Base-by-base conservation (phyloP, 768 basidiomycete species). In the Hygrophoropsis aurantiaca region DNA sequence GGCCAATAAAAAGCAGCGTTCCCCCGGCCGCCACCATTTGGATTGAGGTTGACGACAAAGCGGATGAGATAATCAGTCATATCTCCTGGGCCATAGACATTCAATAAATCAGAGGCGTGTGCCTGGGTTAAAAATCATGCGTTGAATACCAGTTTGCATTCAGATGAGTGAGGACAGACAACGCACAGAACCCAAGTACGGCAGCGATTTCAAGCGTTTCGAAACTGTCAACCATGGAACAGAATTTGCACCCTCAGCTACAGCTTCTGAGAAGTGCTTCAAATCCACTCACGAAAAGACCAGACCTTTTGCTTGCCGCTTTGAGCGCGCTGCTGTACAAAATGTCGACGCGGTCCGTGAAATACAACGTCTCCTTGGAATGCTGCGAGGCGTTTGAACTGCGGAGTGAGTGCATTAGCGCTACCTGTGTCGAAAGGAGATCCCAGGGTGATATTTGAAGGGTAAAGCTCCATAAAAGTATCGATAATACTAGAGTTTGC, bases 351-450 rank as follows among this genome's bases (percentile, higher is more conserved):
- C 49, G 78, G 72, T 4, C 69, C 74, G 49, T 80, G 72, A 65
- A 81, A 76, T 11, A 75, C 66, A 34, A 67, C 64, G 51, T 81
- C 79, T 3, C 78, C 78, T 44, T 70, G 65, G 51, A 81, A 67
- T 0, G 78, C 68, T 5, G 79, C 68, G 6, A 78, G 53, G 2
- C 76, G 68, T 54, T 80, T 80, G 62, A 66, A 79, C 50, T 79
- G 68, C 0, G 75, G 71, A 11, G 74, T 69, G 5, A 74, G 45
- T 3, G 68, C 67, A 46, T 81, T 79, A 11, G 67, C 41, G 26
- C 53, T 34, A 0, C 74, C 70, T 4, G 79, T 80, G 43, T 68
- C 69, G 53, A 73, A 82, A 2, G 80, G 80, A 1, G 78, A 80
- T 23, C 80, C 80, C 46, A 70, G 57, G 2, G 65, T 63, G 4